These are phyloP conservation scores for Erythrophleum ivorense DNA, from an alignment of 331 rosid genomes.

Conservation along the genomic window DNA sequence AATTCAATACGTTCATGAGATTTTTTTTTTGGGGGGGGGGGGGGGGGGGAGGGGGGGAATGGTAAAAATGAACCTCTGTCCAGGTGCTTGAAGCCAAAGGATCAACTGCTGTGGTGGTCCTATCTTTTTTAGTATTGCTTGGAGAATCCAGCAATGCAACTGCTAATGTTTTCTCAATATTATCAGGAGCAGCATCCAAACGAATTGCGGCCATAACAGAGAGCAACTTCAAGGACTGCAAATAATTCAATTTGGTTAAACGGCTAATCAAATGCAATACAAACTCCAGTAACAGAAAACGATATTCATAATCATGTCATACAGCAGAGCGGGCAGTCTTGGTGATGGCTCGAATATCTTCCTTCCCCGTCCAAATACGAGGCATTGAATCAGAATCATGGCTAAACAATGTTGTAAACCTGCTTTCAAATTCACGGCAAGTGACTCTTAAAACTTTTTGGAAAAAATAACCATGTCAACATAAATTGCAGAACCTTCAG, in stretches of 20 bases:
- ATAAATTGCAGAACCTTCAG: slow-evolving; percentile 37
- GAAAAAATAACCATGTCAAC: slow-evolving; percentile 14
- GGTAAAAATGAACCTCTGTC: slow-evolving; percentile 66
- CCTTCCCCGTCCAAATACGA: slow-evolving; percentile 96
- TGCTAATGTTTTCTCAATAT: slow-evolving; percentile 68
- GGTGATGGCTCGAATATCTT: slow-evolving; percentile 91
- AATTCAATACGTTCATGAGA: slow-evolving; percentile 13
- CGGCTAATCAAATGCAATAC: slow-evolving; percentile 22
- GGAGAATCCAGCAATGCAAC: slow-evolving; percentile 71
- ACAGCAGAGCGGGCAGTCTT: slow-evolving; percentile 91
- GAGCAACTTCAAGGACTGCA: slow-evolving; percentile 91
- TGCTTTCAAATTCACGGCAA: slow-evolving; percentile 53
- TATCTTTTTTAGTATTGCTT: slow-evolving; percentile 54
- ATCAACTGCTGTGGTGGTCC: slow-evolving; percentile 63
- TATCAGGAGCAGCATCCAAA: slow-evolving; percentile 72
- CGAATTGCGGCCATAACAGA: slow-evolving; percentile 93
- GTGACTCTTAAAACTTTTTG: slow-evolving; percentile 31
- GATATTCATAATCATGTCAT: slow-evolving; percentile 43
- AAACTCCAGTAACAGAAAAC: slow-evolving; percentile 17
- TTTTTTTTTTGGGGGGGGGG: background rate
- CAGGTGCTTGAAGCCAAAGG: slow-evolving; percentile 95
- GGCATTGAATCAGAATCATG: slow-evolving; percentile 98
- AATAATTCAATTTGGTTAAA: slow-evolving; percentile 30
- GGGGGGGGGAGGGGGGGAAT: background rate
- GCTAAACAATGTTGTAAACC: slow-evolving; percentile 89